Evolutionary conservation across 2,329 filamentous ascomycete genomes (phyloP), one percentile per base, ranked within the genome.

Genomic region (Leptographium procerum): DNA sequence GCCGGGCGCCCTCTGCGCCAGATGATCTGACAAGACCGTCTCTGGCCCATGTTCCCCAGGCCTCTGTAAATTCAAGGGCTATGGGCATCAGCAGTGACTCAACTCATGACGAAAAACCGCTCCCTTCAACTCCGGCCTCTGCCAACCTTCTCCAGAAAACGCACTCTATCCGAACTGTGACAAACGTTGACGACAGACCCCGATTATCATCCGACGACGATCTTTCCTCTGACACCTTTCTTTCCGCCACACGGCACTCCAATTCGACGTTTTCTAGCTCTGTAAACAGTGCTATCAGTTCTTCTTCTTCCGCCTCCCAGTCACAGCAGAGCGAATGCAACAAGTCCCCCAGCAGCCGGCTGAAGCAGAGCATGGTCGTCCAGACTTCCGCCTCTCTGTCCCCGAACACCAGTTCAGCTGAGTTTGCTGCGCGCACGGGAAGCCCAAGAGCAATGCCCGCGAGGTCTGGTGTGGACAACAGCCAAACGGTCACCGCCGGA

Each of bases 221-320:
- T 58, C 68, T 64, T 14, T 72, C 72, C 50, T 72, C 70, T 19
- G 68, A 69, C 55, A 69, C 70, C 47, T 69, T 71, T 19, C 69
- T 68, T 7, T 73, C 72, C 33, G 64, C 62, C 45, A 61, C 64
- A 3, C 65, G 64, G 26, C 65, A 66, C 55, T 66, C 67, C 26
- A 76, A 76, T 64, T 82, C 79, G 59, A 73, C 71, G 61, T 78
- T 83, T 63, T 81, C 80, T 47, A 81, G 79, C 70, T 82, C 79
- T 51, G 69, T 78, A 47, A 77, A 79, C 66, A 83, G 81, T 69
- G 79, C 75, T 66, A 67, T 71, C 56, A 82, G 79, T 69, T 73
- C 70, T 57, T 68, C 71, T 48, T 81, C 79, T 62, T 73, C 70
- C 60, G 70, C 68, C 57, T 66, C 67, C 16, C 16, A 40, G 5